Percentiles rank a stretch among this genome's conserved stretches.
Conservation (phyloP, 225 moss, liverwort and hornwort species). For the Pseudisothecium myosuroides region DNA sequence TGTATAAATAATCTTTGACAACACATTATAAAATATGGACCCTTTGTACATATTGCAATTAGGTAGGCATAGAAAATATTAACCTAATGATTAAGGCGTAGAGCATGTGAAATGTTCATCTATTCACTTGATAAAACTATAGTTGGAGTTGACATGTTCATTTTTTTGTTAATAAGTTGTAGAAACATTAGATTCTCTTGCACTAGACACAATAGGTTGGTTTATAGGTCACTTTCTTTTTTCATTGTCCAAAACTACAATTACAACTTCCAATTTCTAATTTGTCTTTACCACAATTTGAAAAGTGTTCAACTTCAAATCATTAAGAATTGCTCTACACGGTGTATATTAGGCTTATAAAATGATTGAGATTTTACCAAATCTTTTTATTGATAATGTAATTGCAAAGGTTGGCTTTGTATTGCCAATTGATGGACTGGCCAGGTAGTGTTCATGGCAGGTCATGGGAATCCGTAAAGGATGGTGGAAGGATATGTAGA, state of each 20-base stretch:
- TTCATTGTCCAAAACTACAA: not conserved
- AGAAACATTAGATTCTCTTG: not conserved
- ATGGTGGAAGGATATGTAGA: not conserved
- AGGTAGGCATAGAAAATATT: not conserved
- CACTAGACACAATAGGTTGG: not conserved
- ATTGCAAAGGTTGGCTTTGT: not conserved
- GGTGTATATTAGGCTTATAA: not conserved
- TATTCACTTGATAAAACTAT: not conserved
- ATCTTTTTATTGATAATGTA: not conserved
- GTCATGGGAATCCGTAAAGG: not conserved
- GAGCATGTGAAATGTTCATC: not conserved
- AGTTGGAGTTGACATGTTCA: not conserved
- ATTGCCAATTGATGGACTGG: not conserved
- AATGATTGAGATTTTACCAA: not conserved
- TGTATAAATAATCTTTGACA: not conserved
- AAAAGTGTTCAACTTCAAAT: not conserved
- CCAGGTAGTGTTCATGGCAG: rapidly evolving
- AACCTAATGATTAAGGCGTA: not conserved
- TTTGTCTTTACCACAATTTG: not conserved
- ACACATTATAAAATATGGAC: no score
- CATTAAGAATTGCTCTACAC: not conserved
- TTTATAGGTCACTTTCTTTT: not conserved
- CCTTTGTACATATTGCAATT: not conserved
- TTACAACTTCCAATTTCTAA: not conserved
- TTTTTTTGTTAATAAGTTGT: not conserved